Conservation (phyloP, 768 basidiomycete species). For the Trametes sanguinea region DNA sequence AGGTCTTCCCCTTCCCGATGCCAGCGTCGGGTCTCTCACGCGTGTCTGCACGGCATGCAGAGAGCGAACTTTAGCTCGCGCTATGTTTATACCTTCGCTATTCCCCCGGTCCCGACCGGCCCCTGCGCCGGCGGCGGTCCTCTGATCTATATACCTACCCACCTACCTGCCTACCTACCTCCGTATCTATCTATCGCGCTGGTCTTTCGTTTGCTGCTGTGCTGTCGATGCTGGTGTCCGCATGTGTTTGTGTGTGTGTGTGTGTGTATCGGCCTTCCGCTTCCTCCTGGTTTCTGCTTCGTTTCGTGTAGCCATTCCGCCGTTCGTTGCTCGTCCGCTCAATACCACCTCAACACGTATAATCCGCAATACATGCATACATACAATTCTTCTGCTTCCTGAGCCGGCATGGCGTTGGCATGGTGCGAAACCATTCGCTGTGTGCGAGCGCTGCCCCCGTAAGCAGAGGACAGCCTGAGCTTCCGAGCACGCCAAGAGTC, state of each 20-base stretch:
- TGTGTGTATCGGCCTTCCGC: not conserved
- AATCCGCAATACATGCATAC: not conserved
- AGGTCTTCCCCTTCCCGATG: not conserved
- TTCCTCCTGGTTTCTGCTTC: not conserved
- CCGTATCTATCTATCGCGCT: not conserved
- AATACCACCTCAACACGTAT: not conserved
- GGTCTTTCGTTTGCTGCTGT: not conserved
- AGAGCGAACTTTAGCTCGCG: conserved; percentile 13
- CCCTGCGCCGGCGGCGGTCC: no score
- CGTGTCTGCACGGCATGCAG: not conserved
- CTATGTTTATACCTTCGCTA: conserved; percentile 19
- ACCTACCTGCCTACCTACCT: not conserved
- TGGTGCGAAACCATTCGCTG: no score
- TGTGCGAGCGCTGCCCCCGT: no score
- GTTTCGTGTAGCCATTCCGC: no score
- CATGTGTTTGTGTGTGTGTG: not conserved
- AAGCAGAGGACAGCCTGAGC: no score
- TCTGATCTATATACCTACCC: not conserved
- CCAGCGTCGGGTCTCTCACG: conserved; percentile 1
- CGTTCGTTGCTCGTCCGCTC: not conserved
- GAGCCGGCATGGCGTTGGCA: no score
- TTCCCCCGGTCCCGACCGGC: conserved; percentile 1
- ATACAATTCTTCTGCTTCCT: no score
- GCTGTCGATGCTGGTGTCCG: not conserved
- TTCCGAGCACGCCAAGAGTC: no score